Base-by-base conservation (phyloP, 176 grass and related monocot genomes). In the Aegilops longissima region DNA sequence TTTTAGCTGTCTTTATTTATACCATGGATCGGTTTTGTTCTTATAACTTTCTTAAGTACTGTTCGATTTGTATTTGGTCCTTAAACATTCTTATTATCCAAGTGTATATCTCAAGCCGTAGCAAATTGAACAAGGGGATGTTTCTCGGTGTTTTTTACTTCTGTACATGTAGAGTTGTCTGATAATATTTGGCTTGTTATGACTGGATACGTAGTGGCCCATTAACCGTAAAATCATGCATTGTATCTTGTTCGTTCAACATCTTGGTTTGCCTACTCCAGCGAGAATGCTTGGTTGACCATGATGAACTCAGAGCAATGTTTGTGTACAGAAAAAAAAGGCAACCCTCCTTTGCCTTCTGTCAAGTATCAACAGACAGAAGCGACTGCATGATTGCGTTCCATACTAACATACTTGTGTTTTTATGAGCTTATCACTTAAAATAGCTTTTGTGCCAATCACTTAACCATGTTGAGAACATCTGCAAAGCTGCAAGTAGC, bases 1-100 rank as follows among this genome's bases (percentile, higher is more conserved):
- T 84, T 84, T 58, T 66, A 72, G 78, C 44, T 91, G 77, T 88
- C 59, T 80, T 18, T 71, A 49, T 42, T 34, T 44, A 61, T 83
- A 73, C 45, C 13, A 81, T 67, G 36, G 59, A 62, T 84, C n/a
- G 5, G 23, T 88, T 84, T 3, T 73, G 36, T 76, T 20, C 8
- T 6, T 84, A 31, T 38, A 84, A 77, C 24, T 65, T 63, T 79
- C 6, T 83, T 27, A 20, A 82, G 56, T 62, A 44, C 30, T 25
- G 17, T 66, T 73, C 30, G 18, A 73, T 75, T 83, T 83, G 29
- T 87, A n/a, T 86, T 83, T 66, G 73, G 27, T 62, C 16, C 12
- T 81, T 36, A 21, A 34, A 16, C 16, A 4, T 89, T 89, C 71
- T 21, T 68, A 12, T 21, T 68, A 12, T 54, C 4, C 0, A n/a